Conservation (phyloP, 306 rosid genomes). For the Vigna unguiculata region DNA sequence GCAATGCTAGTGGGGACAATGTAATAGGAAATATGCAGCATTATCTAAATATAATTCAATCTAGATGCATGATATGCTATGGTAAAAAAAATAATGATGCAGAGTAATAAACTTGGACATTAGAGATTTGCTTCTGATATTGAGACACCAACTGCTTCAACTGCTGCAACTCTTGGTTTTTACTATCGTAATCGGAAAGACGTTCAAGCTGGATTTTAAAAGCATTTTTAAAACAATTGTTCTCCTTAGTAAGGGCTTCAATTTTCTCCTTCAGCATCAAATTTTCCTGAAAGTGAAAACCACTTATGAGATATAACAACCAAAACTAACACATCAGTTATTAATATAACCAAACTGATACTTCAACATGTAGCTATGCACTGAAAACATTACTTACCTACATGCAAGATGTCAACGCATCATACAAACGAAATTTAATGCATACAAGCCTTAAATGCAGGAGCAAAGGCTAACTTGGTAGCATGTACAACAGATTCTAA, state of each 20-base stretch:
- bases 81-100: too few species aligned
- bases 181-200: slow-evolving; percentile 73
- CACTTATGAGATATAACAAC: background rate
- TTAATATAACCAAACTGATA: background rate
- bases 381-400: background rate
- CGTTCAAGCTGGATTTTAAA: slow-evolving; percentile 89
- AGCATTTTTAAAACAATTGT: slow-evolving; percentile 76
- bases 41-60: too few species aligned
- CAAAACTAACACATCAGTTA: background rate
- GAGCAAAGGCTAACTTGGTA: too few species aligned
- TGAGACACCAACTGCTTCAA: slow-evolving; percentile 85
- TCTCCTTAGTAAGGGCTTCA: slow-evolving; percentile 75
- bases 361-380: background rate
- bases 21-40: too few species aligned
- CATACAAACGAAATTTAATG: background rate
- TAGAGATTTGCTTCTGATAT: slow-evolving; percentile 84
- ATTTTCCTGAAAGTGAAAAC: slow-evolving; percentile 72
- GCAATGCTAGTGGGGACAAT: too few species aligned
- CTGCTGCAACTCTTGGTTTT: slow-evolving; percentile 74
- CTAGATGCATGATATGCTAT: too few species aligned
- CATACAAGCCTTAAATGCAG: slow-evolving; percentile 11
- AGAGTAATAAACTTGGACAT: too few species aligned
- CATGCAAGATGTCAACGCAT: slow-evolving; percentile 9
- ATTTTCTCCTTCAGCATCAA: slow-evolving; percentile 80
- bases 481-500: slow-evolving; percentile 5